Base-by-base conservation (phyloP, 2,329 filamentous ascomycete species). In the Curvularia lunata region DNA sequence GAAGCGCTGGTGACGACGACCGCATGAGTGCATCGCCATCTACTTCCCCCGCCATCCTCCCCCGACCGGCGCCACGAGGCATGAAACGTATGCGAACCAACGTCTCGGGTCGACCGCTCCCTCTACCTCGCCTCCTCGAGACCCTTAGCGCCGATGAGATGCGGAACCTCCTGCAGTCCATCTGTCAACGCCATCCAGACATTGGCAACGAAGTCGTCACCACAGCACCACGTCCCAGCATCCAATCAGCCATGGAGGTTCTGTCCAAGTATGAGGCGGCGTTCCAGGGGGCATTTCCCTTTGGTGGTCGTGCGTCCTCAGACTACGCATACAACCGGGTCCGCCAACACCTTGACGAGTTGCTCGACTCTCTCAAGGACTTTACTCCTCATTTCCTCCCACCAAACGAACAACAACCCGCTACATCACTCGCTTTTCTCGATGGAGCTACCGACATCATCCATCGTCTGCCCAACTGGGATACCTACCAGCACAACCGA, bases 281-380 rank as follows among this genome's bases (percentile, higher is more conserved):
- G 55, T 83, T 99, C 59, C 89, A 88, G 71, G 85, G 86, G 21
- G 88, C 94, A 1, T 92, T 96, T 67, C 95, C 95, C 0, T 91
- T 89, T 61, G 89, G 96, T 68, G 91, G 92, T 72, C 89, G 92
- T 66, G 85, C 89, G 12, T 91, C 88, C 57, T 92, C 92, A 41
- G 94, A 98, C 76, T 98, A 98, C 79, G 89, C 92, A 49, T 99
- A 97, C 77, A 96, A 97, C 75, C 88, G 95, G 68, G 91, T 98
- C 53, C 91, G 90, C 67, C 90, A 93, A 64, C 86, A 90, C 37
- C 83, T 98, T 18, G 81, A 87, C 25, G 88, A 91, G 56, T 85
- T 99, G 23, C 86, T 97, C 58, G 92, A 97, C 58, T 92, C 95
- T 42, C 84, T 99, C 43, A 89, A 90, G 75, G 95, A 99, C 73